Evolutionary conservation across 441 rosid genomes (phyloP).

Genomic region (Eruca vesicaria): DNA sequence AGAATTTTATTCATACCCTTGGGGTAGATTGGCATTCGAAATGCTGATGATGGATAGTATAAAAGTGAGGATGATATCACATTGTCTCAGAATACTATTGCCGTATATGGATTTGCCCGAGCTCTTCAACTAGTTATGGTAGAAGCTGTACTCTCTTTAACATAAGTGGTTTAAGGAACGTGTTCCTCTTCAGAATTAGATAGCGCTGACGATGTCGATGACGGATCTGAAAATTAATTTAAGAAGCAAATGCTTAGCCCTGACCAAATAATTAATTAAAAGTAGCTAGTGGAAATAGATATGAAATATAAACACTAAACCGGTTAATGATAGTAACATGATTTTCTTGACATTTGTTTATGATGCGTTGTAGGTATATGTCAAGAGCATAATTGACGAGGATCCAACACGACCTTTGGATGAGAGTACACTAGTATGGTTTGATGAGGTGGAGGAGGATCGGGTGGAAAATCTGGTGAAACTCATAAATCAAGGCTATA

Average conservation of each 20-base stretch:
- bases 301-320: too few species aligned
- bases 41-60: background rate
- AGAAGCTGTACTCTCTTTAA: background rate
- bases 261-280: too few species aligned
- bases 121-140: background rate
- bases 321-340: too few species aligned
- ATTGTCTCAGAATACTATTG: background rate
- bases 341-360: background rate
- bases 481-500: background rate
- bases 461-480: background rate
- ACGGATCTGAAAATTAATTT: background rate
- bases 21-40: background rate
- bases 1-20: background rate
- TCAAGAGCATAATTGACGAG: background rate
- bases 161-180: background rate
- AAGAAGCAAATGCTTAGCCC: background rate
- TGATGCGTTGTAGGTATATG: background rate
- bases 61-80: background rate
- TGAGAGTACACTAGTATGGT: background rate
- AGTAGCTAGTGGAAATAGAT: too few species aligned
- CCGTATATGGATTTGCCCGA: background rate
- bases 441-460: background rate
- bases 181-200: background rate
- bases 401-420: background rate
- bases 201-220: background rate